phyloP scores from a whole-genome alignment of 768 basidiomycete species.

The Leccinum olivaceopallidum region DNA sequence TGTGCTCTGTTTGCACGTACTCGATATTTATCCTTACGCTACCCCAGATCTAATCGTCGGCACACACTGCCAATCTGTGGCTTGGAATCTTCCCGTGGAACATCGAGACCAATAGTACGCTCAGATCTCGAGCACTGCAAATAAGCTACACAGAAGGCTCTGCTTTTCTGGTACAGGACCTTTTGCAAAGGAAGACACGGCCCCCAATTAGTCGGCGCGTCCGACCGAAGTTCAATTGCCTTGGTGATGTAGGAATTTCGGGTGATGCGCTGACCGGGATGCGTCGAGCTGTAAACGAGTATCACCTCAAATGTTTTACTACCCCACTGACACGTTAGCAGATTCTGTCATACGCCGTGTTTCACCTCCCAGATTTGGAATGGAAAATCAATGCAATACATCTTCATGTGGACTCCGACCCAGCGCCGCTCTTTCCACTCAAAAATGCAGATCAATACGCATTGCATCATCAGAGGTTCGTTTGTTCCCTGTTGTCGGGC shows the following conservation, averaged over 20 bases:
- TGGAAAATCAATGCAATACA: background rate
- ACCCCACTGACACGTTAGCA: background rate
- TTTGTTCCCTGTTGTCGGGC: too few relatives aligned
- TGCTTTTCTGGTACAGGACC: background rate
- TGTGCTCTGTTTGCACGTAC: background rate
- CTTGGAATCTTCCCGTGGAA: slow-evolving; percentile 4
- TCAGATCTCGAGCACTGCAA: background rate
- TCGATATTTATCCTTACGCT: background rate
- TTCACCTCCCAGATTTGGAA: background rate
- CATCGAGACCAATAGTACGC: background rate
- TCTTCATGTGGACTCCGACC: background rate
- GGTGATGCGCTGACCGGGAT: background rate
- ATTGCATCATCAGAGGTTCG: background rate
- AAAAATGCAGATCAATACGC: background rate
- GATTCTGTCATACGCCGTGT: background rate
- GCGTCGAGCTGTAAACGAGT: background rate
- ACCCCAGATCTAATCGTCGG: background rate
- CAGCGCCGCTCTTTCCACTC: background rate
- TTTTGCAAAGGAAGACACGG: background rate
- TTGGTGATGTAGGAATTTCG: background rate
- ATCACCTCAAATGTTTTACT: background rate
- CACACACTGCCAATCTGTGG: background rate
- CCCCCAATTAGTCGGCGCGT: too few relatives aligned
- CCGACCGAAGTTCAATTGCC: background rate
- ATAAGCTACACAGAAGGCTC: background rate